These are phyloP conservation scores for Naganishia kalamii DNA, from an alignment of 768 basidiomycete genomes.

Conservation along the genomic window DNA sequence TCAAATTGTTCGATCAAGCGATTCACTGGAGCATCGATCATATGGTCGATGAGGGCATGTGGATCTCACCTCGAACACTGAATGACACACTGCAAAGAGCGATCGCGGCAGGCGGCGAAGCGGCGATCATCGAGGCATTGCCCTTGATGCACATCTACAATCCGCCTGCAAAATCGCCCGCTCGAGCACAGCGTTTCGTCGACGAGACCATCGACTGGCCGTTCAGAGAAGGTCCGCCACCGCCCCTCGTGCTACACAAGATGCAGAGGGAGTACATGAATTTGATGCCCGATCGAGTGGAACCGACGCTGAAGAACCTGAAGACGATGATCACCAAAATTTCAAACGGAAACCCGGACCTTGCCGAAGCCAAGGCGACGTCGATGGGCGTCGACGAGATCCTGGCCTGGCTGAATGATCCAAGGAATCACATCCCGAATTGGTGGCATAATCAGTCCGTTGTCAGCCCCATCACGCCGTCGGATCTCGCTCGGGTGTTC, in stretches of 20 bases:
- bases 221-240: not conserved
- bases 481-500: not conserved
- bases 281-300: not conserved
- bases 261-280: not conserved
- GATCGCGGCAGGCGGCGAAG: no score
- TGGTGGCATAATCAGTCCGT: conserved; percentile 7
- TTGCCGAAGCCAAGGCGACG: conserved; percentile 7
- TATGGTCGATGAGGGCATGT: not conserved
- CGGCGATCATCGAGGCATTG: not conserved
- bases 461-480: not conserved
- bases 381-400: conserved; percentile 1
- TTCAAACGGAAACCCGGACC: conserved; percentile 3
- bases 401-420: conserved; percentile 1
- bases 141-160: not conserved
- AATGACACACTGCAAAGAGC: not conserved
- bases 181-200: not conserved
- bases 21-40: not conserved
- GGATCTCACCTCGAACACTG: not conserved
- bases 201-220: not conserved
- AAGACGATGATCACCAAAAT: conserved; percentile 5
- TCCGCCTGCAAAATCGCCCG: not conserved
- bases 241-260: not conserved
- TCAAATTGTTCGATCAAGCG: not conserved
- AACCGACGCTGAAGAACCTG: not conserved
- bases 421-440: not conserved